Evolutionary conservation across 345 rosid species (phyloP), one percentile per base, ranked within the genome.

Genomic region (Pugionium cornutum): DNA sequence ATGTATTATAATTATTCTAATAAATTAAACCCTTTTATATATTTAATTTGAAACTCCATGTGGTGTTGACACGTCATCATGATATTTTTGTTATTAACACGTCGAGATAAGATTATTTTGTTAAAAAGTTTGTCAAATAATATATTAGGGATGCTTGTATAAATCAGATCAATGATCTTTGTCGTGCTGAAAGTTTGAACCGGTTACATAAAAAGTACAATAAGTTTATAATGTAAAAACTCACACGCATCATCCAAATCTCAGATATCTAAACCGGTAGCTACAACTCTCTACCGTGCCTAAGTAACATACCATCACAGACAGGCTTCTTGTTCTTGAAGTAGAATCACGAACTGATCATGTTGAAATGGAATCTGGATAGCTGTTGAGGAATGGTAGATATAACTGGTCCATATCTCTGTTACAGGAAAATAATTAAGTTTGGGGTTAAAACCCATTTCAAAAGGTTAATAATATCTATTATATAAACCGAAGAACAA

Each of bases 381-480:
- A 92, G 96, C 80, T 92, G 98, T 79, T 89, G 96, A 40, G 98
- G 98, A 75, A 92, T 92, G 76, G 96, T 89, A 31, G 96, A 92
- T 70, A 89, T 92, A 29, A 92, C 95, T 0, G 96, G 96, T 50
- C 98, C 98, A 30, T 89, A 92, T 78, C 95, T 89, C 96, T 91
- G 85, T 82, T 57, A 42, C 46, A 77, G 1, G 10, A 26, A 53
- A 53, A 0, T 2, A 36, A 30, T 34, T 40, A 48, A 39, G 5
- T 55, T 53, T 32, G 46, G 10, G n/a, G 26, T 33, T 33, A 26
- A 53, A 33, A 60, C 33, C 7, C 36, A 65, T 44, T 45, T 41
- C 30, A 36, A 27, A 36, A 59, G 55, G 30, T 65, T 43, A 2
- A 52, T 5, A 6, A 11, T 6, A 43, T 70, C 18, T 32, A 9